Evolutionary conservation across 306 rosid genomes (phyloP), one percentile per base, ranked within the genome.

Genomic region (Begonia fuchsioides): DNA sequence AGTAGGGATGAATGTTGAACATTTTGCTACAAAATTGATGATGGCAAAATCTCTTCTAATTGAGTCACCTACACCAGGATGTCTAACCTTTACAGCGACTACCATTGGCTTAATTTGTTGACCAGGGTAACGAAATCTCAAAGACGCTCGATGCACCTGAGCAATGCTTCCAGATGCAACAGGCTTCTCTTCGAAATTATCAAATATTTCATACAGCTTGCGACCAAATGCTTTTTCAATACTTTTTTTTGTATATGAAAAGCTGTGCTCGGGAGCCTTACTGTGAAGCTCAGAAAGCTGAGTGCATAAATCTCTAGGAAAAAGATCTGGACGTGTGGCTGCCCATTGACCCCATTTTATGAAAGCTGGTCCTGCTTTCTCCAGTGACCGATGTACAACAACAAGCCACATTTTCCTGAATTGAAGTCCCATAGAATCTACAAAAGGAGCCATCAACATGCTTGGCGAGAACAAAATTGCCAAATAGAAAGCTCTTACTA

Each of bases 281-380:
- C 72, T 72, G 60, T 90, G 98, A 76, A 90, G 95, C 58, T 81
- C 90, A 7, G 95, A 17, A 65, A 90, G 93, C 65, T 85, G 57
- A 45, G 52, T 61, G 65, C 98, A 90, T 47, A 90, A 71, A 71
- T 90, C 98, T 63, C 90, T 74, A 14, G 98, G 95, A 63, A 90
- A 90, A 55, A 90, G 95, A 79, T 90, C 98, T 52, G 98, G 98
- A 32, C 98, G 65, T 32, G 98, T 85, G 54, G 98, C 98, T 53
- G 98, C 98, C 98, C 98, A 90, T 61, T 90, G 98, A 60, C 98
- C 98, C 98, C 98, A 90, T 71, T 90, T 90, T 58, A 90, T 90
- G 67, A 90, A 90, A 17, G 98, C 95, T 9, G 95, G 98, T 45
- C 98, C 98, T 47, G 95, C 92, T 51, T 57, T 73, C 61, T 90